Conservation (phyloP, 371 early-diverging fungal species). For the Mucor plumbeus region DNA sequence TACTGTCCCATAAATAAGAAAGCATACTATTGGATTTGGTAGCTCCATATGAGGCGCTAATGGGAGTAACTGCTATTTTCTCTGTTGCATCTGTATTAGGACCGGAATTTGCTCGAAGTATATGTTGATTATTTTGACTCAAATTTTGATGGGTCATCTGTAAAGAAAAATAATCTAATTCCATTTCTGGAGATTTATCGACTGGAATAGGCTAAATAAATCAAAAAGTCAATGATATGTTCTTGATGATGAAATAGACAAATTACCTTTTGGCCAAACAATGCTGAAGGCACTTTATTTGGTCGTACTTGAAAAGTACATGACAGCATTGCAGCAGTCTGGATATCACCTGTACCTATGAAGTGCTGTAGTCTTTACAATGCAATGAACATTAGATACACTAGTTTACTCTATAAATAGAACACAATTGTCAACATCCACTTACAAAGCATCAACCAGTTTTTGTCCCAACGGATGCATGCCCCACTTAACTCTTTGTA, state of each 20-base stretch:
- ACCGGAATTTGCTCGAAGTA: conserved; percentile 21
- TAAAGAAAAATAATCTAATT: conserved; percentile 37
- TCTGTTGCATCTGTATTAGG: conserved; percentile 15
- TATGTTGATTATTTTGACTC: background rate
- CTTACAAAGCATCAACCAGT: conserved; percentile 68
- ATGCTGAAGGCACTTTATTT: conserved; percentile 21
- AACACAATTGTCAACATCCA: conserved; percentile 7
- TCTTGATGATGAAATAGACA: too few relatives aligned
- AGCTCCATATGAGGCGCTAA: conserved; percentile 46
- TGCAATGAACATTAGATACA: background rate
- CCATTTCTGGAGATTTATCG: conserved; percentile 26
- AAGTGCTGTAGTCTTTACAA: conserved; percentile 63
- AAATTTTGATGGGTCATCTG: conserved; percentile 15
- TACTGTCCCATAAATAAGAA: conserved; percentile 45
- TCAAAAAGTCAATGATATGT: background rate
- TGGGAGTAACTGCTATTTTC: conserved; percentile 9
- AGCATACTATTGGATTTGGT: conserved; percentile 31
- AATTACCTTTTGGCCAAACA: conserved; percentile 29
- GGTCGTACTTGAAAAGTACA: conserved; percentile 66
- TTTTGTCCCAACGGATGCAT: conserved; percentile 74
- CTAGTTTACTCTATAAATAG: background rate
- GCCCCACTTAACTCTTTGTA: conserved; percentile 67
- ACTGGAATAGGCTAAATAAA: conserved; percentile 18
- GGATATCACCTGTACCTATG: conserved; percentile 77
- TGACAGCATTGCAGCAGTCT: conserved; percentile 82